A percentile compares a stretch with the other conserved stretches of the same genome.
Conservation (phyloP, 345 rosid species). For the Tarenaya hassleriana region DNA sequence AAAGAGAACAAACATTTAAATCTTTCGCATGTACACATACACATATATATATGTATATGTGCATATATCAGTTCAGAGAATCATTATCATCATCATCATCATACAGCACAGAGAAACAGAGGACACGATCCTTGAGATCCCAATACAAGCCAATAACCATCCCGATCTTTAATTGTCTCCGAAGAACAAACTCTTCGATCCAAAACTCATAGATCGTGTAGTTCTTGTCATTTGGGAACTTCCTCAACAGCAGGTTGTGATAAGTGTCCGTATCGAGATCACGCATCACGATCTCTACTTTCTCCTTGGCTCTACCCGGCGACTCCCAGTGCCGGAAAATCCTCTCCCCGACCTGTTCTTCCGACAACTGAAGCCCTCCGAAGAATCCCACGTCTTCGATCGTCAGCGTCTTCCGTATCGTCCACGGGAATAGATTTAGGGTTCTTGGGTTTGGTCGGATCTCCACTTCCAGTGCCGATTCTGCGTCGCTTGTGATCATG, state of each 20-base stretch:
- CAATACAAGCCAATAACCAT: constrained; percentile 24
- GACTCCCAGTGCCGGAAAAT: neutral
- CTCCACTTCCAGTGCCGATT: constrained; percentile 14
- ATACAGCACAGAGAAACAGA: constrained; percentile 18
- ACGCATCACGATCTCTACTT: neutral
- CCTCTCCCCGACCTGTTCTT: neutral
- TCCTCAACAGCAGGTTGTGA: constrained; percentile 7
- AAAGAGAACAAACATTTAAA: too few species aligned
- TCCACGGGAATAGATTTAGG: neutral
- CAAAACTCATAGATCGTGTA: constrained; percentile 12
- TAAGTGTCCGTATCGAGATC: constrained; percentile 18
- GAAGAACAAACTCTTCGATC: constrained; percentile 19
- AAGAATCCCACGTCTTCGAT: neutral
- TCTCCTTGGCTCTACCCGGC: too few species aligned
- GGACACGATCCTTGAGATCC: neutral
- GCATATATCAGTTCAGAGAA: too few species aligned
- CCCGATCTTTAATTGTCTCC: constrained; percentile 18
- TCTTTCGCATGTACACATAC: too few species aligned
- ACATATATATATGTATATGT: too few species aligned
- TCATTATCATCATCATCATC: too few species aligned
- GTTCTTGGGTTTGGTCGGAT: constrained; percentile 13
- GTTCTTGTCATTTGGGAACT: neutral
- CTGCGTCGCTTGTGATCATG: neutral
- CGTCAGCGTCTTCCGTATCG: constrained; percentile 12
- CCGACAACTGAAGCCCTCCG: constrained; percentile 5